Conservation (phyloP, 768 basidiomycete species). For the Thelephora aurantiotincta region DNA sequence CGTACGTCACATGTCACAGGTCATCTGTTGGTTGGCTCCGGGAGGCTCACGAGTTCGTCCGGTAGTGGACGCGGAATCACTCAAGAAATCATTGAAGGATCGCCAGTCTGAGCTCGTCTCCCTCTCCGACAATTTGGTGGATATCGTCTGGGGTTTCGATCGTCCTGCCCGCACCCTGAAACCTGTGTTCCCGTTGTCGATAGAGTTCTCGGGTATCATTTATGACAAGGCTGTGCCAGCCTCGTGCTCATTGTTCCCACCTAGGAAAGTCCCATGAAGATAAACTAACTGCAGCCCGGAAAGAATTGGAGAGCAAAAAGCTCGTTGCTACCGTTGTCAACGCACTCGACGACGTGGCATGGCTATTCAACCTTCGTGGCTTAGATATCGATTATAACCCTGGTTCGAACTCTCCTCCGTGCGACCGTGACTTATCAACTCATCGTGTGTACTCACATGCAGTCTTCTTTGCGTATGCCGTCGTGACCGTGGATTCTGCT, state of each 20-base stretch:
- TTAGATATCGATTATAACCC: conserved; percentile 86
- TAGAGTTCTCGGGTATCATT: conserved; percentile 53
- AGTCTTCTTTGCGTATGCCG: conserved; percentile 91
- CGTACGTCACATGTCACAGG: conserved; percentile 21
- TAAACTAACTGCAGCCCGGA: conserved; percentile 57
- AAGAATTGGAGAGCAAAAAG: conserved; percentile 48
- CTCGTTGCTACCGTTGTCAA: conserved; percentile 65
- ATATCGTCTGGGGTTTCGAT: conserved; percentile 55
- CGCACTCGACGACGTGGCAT: conserved; percentile 91
- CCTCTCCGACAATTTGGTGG: conserved; percentile 60
- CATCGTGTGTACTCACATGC: background rate
- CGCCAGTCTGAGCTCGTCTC: conserved; percentile 52
- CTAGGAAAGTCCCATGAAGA: conserved; percentile 43
- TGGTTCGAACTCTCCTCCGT: conserved; percentile 18
- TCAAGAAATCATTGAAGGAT: conserved; percentile 40
- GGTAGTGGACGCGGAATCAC: conserved; percentile 48
- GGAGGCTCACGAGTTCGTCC: background rate
- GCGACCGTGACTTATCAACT: background rate
- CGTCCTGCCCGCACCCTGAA: conserved; percentile 59
- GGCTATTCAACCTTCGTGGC: conserved; percentile 88
- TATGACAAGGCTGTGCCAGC: background rate
- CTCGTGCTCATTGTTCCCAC: background rate
- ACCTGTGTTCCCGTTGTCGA: conserved; percentile 50
- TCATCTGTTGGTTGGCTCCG: background rate
- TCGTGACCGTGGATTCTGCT: conserved; percentile 44